Base-by-base conservation (phyloP, 2,329 filamentous ascomycete genomes). In the Trichoderma koningiopsis region DNA sequence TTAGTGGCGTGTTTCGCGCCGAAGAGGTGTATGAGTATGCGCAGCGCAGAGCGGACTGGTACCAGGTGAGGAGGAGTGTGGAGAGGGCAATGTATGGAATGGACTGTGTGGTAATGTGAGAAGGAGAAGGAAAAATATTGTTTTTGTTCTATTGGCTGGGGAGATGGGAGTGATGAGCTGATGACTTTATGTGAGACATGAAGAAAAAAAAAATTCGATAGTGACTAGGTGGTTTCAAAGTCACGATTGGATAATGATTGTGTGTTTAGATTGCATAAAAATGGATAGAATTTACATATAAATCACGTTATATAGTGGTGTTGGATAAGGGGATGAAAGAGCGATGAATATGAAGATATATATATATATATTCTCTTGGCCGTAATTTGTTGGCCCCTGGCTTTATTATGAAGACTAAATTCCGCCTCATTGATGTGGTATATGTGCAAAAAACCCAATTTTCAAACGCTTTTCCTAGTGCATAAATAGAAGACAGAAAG, bases 21-120 rank as follows among this genome's bases (percentile, higher is more conserved):
- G 96, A 99, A 79, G 96, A 99, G 83, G 96, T 98, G 4, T 97
- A 97, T 76, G 95, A 98, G 83, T 99, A 96, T 82, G 96, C 95
- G 1, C 94, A 97, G 81, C 85, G 96, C 73, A 85, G 96, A 74
- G 94, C 94, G 61, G 96, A 99, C 81, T 99, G 96, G 96, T 97
- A 96, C 78, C 87, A 91, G 74, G 93, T 99, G 13, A 92, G 91
- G 82, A 89, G 88, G 72, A 89, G 94, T 72, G 96, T 99, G 6
- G 96, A 99, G 84, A 91, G 92, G 81, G 94, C 94, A 71, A 97
- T 99, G 94, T 98, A 97, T 81, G 96, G 96, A 5, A 88, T 97
- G 78, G 95, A 96, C 70, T 99, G 96, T 80, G 79, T 78, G 57
- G 77, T 96, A 55, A 98, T 97, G 94, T 98, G 80, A 27, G 58